Base-by-base conservation (phyloP, 2,329 filamentous ascomycete species). In the Trichoderma harzianum region DNA sequence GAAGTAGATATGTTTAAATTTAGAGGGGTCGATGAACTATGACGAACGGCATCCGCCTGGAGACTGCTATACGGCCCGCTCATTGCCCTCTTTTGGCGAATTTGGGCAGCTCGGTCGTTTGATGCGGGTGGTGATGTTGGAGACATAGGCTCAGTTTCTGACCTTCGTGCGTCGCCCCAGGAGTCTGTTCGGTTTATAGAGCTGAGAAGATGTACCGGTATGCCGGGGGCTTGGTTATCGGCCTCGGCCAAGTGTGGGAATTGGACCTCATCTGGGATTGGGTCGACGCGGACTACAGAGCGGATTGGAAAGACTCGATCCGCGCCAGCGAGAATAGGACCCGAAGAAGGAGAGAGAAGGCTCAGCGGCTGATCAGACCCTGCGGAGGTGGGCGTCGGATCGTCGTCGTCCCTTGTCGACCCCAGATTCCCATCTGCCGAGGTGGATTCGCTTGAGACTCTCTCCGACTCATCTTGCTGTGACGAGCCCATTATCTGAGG, bases 261-360 rank as follows among this genome's bases (percentile, higher is more conserved):
- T 72, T 82, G 82, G n/a, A 83, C 82, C 12, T 84, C 83, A 60
- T 75, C 77, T 6, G 80, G 76, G 73, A 77, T 85, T 7, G 88
- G 88, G 75, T 93, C 90, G 53, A 95, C 88, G 7, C 89, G 92
- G 28, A 95, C 85, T 57, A 93, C 90, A n/a, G 92, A 94, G 63
- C 92, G 89, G 36, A 95, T 92, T n/a, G 93, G 93, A 71, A 93
- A 95, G 6, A 95, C 91, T 69, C 92, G 87, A 76, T 95, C 86
- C 1, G 5, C 60, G 36, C 80, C 79, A 32, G 80, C 82, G 28
- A 79, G 78, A 68, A 82, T 81, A n/a, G 81, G 82, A 61, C 76
- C 74, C 12, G 75, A 74, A 3, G 79, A 82, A 26, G 73, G 77
- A 51, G 79, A 73, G 7, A 26, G 51, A 55, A 18, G 16, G 21